Conservation (phyloP, 306 rosid genomes). For the Quercus engelmannii region DNA sequence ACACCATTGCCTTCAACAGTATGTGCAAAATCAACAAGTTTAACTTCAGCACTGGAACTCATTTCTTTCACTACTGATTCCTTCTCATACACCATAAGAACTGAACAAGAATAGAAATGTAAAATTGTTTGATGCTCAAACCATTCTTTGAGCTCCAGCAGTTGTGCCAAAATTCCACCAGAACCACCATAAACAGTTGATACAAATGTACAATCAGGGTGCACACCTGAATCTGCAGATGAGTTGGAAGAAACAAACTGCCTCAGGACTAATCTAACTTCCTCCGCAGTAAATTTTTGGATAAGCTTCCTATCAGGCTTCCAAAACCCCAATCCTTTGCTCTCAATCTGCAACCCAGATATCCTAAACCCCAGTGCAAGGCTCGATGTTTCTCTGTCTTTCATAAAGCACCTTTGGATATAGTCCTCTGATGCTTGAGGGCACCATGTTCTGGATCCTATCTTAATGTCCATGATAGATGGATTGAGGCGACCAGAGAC, state of each 20-base stretch:
- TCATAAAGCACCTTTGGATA: slow-evolving; percentile 39
- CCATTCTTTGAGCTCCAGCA: slow-evolving; percentile 72
- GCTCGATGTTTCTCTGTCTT: slow-evolving; percentile 51
- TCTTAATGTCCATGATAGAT: slow-evolving; percentile 61
- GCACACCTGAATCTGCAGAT: slow-evolving; percentile 8
- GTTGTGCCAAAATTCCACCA: slow-evolving; percentile 48
- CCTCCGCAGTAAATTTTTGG: slow-evolving; percentile 24
- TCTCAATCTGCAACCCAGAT: slow-evolving; percentile 57
- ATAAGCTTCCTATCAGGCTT: slow-evolving; percentile 41
- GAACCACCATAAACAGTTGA: slow-evolving; percentile 48
- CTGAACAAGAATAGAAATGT: slow-evolving; percentile 70
- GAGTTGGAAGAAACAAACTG: slow-evolving; percentile 61
- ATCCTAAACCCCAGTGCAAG: slow-evolving; percentile 59
- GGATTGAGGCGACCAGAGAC: slow-evolving; percentile 27
- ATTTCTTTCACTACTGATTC: slow-evolving; percentile 27
- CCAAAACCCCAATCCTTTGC: slow-evolving; percentile 44
- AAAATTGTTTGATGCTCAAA: slow-evolving; percentile 75
- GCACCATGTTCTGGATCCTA: slow-evolving; percentile 83
- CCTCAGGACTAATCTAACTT: slow-evolving; percentile 31
- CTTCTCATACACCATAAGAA: slow-evolving; percentile 58
- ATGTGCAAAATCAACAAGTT: slow-evolving; percentile 86
- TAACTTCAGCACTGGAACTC: slow-evolving; percentile 33
- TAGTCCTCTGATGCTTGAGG: slow-evolving; percentile 60
- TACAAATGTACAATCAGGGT: slow-evolving; percentile 50
- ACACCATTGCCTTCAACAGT: slow-evolving; percentile 51